Base-by-base conservation (phyloP, 331 rosid species). In the Quercus lobata region DNA sequence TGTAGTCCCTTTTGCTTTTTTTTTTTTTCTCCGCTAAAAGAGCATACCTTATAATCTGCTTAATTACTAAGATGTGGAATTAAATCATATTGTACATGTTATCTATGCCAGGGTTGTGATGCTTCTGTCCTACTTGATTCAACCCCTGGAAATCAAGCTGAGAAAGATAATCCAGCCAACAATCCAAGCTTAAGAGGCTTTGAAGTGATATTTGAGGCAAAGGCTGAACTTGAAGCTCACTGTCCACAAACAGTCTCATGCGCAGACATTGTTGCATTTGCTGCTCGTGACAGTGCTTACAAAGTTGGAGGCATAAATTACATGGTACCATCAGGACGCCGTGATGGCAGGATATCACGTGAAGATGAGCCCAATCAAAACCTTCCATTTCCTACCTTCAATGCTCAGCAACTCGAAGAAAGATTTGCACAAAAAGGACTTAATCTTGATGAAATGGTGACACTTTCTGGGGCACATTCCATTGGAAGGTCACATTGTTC, bases 261-360 rank as follows among this genome's bases (percentile, higher is more conserved):
- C 7, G 60, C 60, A 7, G 60, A 55, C 60, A 55, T 55, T 19
- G 0, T 49, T 19, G 5, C 14, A 27, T 10, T 35, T 5, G 82
- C 88, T 6, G 87, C 87, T 0, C 80, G 88, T 4, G 84, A 84
- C 60, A 69, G 87, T 37, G 9, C 37, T 15, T 68, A 80, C 46
- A 87, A 88, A 76, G 84, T 77, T 49, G 88, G 91, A 21, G 88
- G 88, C 16, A 0, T 77, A 71, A 80, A 69, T 32, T 87, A 86
- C 84, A 41, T 19, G 65, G 90, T 87, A 4, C 82, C 87, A 0
- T 77, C 85, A 3, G 90, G 90, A 27, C 86, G 88, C 0, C 80
- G 76, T 76, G 90, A 87, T 72, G 87, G 88, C 0, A 77, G 83
- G 0, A 81, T 87, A 5, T 84, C 90, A 21, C 46, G 29, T 6